Base-by-base conservation (phyloP, 441 rosid genomes). In the Erodium texanum region DNA sequence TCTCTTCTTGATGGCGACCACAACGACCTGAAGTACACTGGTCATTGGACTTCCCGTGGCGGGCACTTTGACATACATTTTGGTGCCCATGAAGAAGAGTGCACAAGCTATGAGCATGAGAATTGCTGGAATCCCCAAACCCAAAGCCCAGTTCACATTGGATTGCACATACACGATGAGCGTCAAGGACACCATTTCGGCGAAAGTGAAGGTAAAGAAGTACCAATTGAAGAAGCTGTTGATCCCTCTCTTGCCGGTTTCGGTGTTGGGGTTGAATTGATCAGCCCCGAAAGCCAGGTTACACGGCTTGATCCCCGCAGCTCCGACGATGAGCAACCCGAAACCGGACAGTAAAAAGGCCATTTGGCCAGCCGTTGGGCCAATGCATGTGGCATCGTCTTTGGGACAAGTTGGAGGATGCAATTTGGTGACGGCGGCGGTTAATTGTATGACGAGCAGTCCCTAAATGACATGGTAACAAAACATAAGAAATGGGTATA, bases 151-250 rank as follows among this genome's bases (percentile, higher is more conserved):
- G 59, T 89, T 87, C 24, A 87, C 82, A 29, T 87, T 86, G 45
- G 90, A 79, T 78, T 89, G 96, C 63, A 89, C 70, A 4, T 89
- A 87, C 24, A 89, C 89, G 3, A 89, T 82, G 0, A 86, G 67
- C 0, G 93, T 89, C 52, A 87, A 66, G 62, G 96, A 80, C 29
- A 87, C 62, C 85, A 87, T 85, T 64, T 82, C 80, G 69, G 96
- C 89, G 7, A 87, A 83, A 9, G 89, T 89, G 85, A 78, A 86
- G 67, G 86, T 87, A 80, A 82, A 89, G 79, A 83, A 85, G 64
- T 89, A 87, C 96, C 96, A 90, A 61, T 87, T 90, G 75, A 90
- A 85, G 86, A 90, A 90, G 68, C 90, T 90, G 36, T 84, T 80
- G 24, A 82, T 79, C 24, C 93, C 96, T 73, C 68, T 82, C 71